phyloP scores from a whole-genome alignment of 768 basidiomycete species.

The Hemileccinum impolitum region DNA sequence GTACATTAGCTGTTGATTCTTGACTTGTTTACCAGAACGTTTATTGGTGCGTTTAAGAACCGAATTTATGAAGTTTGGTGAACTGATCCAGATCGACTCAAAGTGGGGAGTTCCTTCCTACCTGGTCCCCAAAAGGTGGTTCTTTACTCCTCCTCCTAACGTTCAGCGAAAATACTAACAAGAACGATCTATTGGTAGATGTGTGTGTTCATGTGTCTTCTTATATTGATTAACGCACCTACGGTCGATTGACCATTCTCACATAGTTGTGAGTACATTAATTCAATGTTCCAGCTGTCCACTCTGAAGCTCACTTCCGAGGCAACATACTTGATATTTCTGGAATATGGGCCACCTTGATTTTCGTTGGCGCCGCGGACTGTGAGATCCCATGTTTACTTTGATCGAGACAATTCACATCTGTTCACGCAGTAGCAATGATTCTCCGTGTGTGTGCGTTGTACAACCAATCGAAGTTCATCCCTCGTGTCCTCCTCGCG shows the following conservation, averaged over 20 bases:
- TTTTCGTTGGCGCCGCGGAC: background rate
- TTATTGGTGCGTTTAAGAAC: background rate
- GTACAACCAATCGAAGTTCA: background rate
- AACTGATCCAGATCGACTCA: background rate
- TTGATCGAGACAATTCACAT: too few species aligned
- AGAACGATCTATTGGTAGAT: too few species aligned
- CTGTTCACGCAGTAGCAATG: background rate
- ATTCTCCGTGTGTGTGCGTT: background rate
- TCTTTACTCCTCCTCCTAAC: background rate
- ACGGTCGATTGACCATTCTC: too few species aligned
- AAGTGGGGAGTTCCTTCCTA: background rate
- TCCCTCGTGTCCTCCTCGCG: background rate
- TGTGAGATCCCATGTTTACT: background rate
- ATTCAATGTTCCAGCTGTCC: background rate
- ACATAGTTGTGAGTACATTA: background rate
- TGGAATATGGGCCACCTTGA: background rate
- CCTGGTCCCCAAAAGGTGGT: background rate
- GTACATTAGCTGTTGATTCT: background rate
- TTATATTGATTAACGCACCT: too few species aligned
- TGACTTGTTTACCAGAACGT: background rate
- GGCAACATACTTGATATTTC: background rate
- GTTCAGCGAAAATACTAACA: background rate
- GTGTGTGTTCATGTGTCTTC: background rate
- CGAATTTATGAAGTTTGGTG: background rate
- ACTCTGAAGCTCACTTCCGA: background rate